phyloP scores from a whole-genome alignment of 78 protist genomes.

The Emiliania huxleyi region DNA sequence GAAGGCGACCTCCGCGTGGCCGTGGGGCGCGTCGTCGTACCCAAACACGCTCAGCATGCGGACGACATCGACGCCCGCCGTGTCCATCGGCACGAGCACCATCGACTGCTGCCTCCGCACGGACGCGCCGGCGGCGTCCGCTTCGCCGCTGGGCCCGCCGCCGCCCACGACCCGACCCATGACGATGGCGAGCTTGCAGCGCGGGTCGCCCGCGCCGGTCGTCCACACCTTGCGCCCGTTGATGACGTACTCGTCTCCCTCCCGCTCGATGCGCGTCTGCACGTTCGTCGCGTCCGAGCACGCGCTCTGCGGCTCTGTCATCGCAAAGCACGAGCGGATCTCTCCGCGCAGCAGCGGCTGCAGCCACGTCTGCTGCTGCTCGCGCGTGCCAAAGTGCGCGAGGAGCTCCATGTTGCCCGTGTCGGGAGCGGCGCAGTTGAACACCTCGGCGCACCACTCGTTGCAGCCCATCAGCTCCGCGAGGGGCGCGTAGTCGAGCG shows the following conservation, averaged over 20 bases:
- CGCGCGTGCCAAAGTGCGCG: slow-evolving; percentile 61
- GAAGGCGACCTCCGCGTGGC: slow-evolving; percentile 65
- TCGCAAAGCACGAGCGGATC: not conserved
- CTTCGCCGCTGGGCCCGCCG: not conserved
- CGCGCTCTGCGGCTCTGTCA: slow-evolving; percentile 58
- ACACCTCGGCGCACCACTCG: slow-evolving; percentile 49
- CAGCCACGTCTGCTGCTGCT: slow-evolving; percentile 45
- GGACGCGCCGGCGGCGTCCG: not conserved
- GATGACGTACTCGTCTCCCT: slow-evolving; percentile 67
- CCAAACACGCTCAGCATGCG: slow-evolving; percentile 74
- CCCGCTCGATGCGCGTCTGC: not conserved
- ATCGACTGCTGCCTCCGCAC: slow-evolving; percentile 80
- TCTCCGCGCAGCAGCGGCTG: not conserved
- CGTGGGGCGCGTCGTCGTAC: slow-evolving; percentile 79
- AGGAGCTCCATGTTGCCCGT: slow-evolving; percentile 87
- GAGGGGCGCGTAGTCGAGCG: slow-evolving; percentile 69
- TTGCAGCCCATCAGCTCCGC: slow-evolving; percentile 65
- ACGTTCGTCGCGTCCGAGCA: slow-evolving; percentile 39
- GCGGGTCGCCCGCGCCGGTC: slow-evolving; percentile 68
- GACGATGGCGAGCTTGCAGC: slow-evolving; percentile 61
- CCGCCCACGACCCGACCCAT: slow-evolving; percentile 50
- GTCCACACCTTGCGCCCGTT: slow-evolving; percentile 77
- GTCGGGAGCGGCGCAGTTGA: slow-evolving; percentile 83
- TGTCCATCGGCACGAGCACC: slow-evolving; percentile 64
- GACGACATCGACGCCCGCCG: slow-evolving; percentile 31